A percentile compares a stretch with the other conserved stretches of the same genome.
phyloP scores from a whole-genome alignment of 2,329 filamentous ascomycete species.

The Colletotrichum tropicale region DNA sequence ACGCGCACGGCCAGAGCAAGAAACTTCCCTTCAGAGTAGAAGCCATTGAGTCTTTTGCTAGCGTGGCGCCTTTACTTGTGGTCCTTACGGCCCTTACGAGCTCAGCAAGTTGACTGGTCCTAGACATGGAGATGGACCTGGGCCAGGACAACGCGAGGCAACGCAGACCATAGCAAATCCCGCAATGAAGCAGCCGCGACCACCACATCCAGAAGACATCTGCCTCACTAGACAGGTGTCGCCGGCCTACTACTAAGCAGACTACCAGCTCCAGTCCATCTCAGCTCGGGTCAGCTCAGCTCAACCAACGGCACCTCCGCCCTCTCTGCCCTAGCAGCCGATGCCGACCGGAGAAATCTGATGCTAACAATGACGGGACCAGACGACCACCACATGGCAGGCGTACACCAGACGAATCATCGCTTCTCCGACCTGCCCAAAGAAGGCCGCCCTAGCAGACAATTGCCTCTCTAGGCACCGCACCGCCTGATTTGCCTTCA shows the following conservation, averaged over 20 bases:
- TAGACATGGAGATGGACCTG: neutral
- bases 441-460: neutral
- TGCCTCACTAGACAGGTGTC: neutral
- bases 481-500: neutral
- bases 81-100: neutral
- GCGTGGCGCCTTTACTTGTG: neutral
- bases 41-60: neutral
- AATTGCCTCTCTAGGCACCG: conserved; percentile 6
- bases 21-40: neutral
- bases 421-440: neutral
- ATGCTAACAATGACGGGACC: neutral
- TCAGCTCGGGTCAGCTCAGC: neutral
- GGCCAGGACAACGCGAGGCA: neutral
- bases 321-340: neutral
- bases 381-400: conserved; percentile 14
- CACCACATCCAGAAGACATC: neutral
- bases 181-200: neutral
- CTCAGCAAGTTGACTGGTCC: neutral
- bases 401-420: conserved; percentile 14
- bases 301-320: conserved; percentile 4
- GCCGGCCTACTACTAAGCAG: neutral
- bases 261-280: neutral
- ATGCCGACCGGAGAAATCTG: neutral
- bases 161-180: neutral
- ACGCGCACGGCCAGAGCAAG: neutral